A percentile compares a stretch with the other conserved stretches of the same genome.
Evolutionary conservation across 768 basidiomycete species (phyloP).

Genomic region (Mycena chlorophos): DNA sequence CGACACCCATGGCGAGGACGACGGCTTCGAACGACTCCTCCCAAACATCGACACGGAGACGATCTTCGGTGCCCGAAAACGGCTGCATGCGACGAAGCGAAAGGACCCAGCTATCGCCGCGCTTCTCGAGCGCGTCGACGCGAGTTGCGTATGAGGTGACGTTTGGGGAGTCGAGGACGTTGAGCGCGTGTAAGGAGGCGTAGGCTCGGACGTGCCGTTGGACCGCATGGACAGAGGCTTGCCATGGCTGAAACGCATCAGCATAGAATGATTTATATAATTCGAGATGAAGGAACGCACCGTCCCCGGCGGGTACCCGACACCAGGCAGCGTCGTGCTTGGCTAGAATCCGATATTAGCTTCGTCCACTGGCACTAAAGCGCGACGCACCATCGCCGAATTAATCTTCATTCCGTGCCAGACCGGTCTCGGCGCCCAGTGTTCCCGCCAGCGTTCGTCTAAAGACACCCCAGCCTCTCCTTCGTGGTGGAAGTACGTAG

Average conservation of each 20-base stretch:
- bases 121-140: constrained; percentile 37
- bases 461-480: constrained; percentile 16
- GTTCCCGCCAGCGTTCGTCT: constrained; percentile 21
- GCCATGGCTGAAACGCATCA: constrained; percentile 11
- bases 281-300: constrained; percentile 6
- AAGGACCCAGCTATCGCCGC: constrained; percentile 23
- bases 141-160: constrained; percentile 35
- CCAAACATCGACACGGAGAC: constrained; percentile 25
- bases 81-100: constrained; percentile 21
- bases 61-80: constrained; percentile 11
- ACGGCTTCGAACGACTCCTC: constrained; percentile 35
- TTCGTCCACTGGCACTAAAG: neutral
- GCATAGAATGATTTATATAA: neutral
- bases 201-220: constrained; percentile 32
- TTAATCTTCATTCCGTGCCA: constrained; percentile 23
- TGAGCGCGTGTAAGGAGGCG: constrained; percentile 31
- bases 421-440: constrained; percentile 23
- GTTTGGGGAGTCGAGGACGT: constrained; percentile 26
- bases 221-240: constrained; percentile 17
- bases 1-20: constrained; percentile 31
- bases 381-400: constrained; percentile 14
- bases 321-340: constrained; percentile 15
- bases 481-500: constrained; percentile 16
- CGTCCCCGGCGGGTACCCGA: constrained; percentile 13
- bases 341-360: neutral